Evolutionary conservation across 257 asterid genomes (phyloP).

Genomic region (Perilla frutescens): DNA sequence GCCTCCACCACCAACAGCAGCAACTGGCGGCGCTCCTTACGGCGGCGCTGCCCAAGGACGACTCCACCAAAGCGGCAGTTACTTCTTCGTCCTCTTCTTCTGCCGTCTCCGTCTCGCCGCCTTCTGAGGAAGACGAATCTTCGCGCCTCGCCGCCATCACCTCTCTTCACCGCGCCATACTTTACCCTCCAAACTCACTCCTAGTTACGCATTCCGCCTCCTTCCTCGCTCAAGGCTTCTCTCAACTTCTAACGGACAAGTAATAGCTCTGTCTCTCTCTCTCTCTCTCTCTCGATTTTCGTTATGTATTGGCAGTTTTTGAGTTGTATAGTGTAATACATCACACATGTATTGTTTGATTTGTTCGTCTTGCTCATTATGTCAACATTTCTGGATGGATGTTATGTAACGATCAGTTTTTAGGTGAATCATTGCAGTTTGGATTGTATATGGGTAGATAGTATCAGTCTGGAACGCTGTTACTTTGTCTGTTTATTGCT

Average conservation of each 20-base stretch:
- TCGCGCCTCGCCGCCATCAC: constrained; percentile 80
- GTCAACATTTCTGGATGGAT: constrained; percentile 2
- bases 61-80: constrained; percentile 51
- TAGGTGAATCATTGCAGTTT: constrained; percentile 17
- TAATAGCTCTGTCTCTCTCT: constrained; percentile 37
- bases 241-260: constrained; percentile 85
- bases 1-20: constrained; percentile 96
- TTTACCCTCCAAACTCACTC: constrained; percentile 83
- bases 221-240: constrained; percentile 82
- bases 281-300: constrained; percentile 7
- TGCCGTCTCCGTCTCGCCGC: constrained; percentile 38
- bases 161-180: constrained; percentile 86
- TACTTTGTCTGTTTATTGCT: constrained; percentile 9
- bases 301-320: constrained; percentile 4
- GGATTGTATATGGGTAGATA: not conserved
- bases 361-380: not conserved
- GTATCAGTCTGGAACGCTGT: not conserved
- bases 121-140: constrained; percentile 67
- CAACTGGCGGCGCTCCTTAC: constrained; percentile 94
- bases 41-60: constrained; percentile 88
- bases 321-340: not conserved
- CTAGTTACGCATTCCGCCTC: constrained; percentile 91
- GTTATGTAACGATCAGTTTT: not conserved
- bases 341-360: constrained; percentile 8
- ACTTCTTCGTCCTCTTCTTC: constrained; percentile 47